These are phyloP conservation scores for Lanmaoa pseudosensibilis DNA, from an alignment of 768 basidiomycete species.

Conservation along the genomic window DNA sequence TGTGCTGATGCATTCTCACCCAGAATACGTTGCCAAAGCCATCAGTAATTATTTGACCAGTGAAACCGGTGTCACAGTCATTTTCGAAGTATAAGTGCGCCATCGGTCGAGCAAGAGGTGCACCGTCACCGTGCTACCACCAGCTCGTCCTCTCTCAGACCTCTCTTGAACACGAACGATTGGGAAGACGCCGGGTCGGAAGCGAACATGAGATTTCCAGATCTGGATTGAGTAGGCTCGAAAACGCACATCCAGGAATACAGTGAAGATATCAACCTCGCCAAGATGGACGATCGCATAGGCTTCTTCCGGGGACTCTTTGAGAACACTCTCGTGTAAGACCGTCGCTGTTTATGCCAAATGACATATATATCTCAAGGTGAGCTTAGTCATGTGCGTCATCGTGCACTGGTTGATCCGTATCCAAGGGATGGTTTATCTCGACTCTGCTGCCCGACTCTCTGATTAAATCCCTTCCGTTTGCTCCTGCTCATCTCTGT, in stretches of 20 bases:
- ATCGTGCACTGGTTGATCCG: not conserved
- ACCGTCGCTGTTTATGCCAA: not conserved
- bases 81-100: constrained; percentile 63
- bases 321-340: constrained; percentile 32
- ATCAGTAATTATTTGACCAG: constrained; percentile 93
- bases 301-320: constrained; percentile 44
- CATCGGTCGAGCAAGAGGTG: not conserved
- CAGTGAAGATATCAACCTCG: constrained; percentile 14
- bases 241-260: not conserved
- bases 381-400: not conserved
- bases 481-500: too few species aligned
- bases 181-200: not conserved
- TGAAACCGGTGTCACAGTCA: constrained; percentile 90
- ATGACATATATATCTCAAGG: constrained; percentile 32
- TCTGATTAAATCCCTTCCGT: too few species aligned
- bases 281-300: constrained; percentile 17
- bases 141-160: constrained; percentile 17
- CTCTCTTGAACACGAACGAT: constrained; percentile 8
- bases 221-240: not conserved
- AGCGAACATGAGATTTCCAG: constrained; percentile 12
- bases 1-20: constrained; percentile 7
- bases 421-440: constrained; percentile 32
- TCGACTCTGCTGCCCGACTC: constrained; percentile 29
- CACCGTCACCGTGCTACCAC: constrained; percentile 3
- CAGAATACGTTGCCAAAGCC: constrained; percentile 81